A percentile compares a stretch with the other conserved stretches of the same genome.
Conservation (phyloP, 805 yeast genomes). For the Naumovozyma dairenensis region DNA sequence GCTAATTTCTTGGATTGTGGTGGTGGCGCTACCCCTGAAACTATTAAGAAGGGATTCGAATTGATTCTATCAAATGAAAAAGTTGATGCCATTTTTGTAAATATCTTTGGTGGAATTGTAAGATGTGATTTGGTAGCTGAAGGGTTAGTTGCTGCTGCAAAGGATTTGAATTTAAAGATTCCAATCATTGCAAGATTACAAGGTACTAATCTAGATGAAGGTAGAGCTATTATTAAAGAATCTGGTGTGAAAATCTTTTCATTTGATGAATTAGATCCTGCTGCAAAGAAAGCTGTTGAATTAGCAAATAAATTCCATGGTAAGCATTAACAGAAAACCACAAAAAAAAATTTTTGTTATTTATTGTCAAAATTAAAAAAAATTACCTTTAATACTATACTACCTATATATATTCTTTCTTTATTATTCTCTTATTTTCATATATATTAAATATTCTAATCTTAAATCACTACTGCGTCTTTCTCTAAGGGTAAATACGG, state of each 20-base stretch:
- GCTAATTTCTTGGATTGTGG: constrained; percentile 99
- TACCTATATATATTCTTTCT: too few species aligned
- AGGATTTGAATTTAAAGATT: constrained; percentile 77
- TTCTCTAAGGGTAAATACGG: too few species aligned
- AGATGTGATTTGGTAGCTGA: constrained; percentile 98
- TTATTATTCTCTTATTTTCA: too few species aligned
- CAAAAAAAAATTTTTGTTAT: too few species aligned
- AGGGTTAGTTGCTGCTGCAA: constrained; percentile 93
- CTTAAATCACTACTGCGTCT: too few species aligned
- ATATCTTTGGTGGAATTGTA: constrained; percentile 98
- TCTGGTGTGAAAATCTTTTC: constrained; percentile 91
- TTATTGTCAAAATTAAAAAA: too few species aligned
- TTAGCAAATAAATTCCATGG: constrained; percentile 44
- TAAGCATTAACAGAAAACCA: background rate
- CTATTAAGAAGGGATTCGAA: constrained; percentile 93
- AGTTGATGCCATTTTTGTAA: constrained; percentile 92
- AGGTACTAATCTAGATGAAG: constrained; percentile 91
- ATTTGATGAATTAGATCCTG: constrained; percentile 88
- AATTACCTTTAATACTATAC: too few species aligned
- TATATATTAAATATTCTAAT: too few species aligned
- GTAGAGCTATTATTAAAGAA: constrained; percentile 72
- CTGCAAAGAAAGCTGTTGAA: constrained; percentile 90
- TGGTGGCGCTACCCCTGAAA: constrained; percentile 99
- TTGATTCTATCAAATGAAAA: constrained; percentile 80
- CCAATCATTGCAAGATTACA: constrained; percentile 98